Base-by-base conservation (phyloP, 306 rosid species). In the Leucaena leucocephala region DNA sequence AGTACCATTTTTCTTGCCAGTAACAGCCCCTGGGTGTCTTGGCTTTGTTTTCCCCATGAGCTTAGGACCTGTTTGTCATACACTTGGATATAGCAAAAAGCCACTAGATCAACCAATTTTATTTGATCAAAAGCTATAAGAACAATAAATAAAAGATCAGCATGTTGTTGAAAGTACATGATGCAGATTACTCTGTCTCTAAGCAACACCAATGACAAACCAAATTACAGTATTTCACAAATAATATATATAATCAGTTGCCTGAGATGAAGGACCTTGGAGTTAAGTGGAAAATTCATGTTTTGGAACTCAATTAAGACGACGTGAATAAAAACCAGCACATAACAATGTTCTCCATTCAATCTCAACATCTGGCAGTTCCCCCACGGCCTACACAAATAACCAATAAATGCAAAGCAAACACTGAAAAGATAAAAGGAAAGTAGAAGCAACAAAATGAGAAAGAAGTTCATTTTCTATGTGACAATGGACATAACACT, bases 41-140 rank as follows among this genome's bases (percentile, higher is more conserved):
- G 83, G 89, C 86, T 89, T 95, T 67, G 90, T 78, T 86, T 86
- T 91, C 77, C 77, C 92, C 99, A 90, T 91, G 82, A 34, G 74
- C 70, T 36, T 46, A 80, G 71, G 78, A 82, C 85, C 92, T 91
- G 83, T 33, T 44, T 12, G 69, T 72, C 79, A 82, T 46, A 71
- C 46, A 75, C 65, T n/a, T 68, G 27, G 27, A 27, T 27, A 27
- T 27, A 27, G n/a, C 64, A 40, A 71, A 63, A 80, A 77, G 52
- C 65, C 78, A 48, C 63, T 39, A 55, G 76, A 61, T 45, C 50
- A 72, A 44, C 49, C 78, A 64, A 72, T 72, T 54, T 64, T 77
- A 44, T 36, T 73, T 57, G 70, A 75, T 76, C 7, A 79, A 74
- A 70, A 43, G 19, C 76, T 54, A 27, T 42, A 52, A 67, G 43